A percentile compares a stretch with the other conserved stretches of the same genome.
phyloP scores from a whole-genome alignment of 768 basidiomycete genomes.

The Mycena metata region DNA sequence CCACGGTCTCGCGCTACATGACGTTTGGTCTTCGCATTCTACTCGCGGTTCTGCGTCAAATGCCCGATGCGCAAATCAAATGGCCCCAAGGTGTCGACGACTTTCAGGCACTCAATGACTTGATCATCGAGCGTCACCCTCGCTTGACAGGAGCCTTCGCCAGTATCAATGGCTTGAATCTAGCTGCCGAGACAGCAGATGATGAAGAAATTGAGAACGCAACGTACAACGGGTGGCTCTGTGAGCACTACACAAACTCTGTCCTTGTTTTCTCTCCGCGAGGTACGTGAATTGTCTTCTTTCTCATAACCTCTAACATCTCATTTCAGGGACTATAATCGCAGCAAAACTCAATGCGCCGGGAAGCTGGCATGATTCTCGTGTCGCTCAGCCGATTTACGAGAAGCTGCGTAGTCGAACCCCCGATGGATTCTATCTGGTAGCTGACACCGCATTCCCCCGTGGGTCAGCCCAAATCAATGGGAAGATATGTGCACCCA shows the following conservation, averaged over 20 bases:
- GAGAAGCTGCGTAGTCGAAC: too few relatives aligned
- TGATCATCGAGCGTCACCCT: constrained; percentile 49
- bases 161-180: constrained; percentile 56
- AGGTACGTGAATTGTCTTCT: constrained; percentile 38
- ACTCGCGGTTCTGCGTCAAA: constrained; percentile 42
- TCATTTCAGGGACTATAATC: constrained; percentile 52
- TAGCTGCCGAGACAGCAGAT: constrained; percentile 48
- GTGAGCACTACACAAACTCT: constrained; percentile 53
- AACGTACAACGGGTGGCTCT: too few relatives aligned
- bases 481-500: too few relatives aligned
- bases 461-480: too few relatives aligned
- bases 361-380: too few relatives aligned
- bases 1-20: constrained; percentile 53
- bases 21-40: constrained; percentile 51
- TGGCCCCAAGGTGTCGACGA: constrained; percentile 46
- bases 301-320: constrained; percentile 7
- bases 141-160: constrained; percentile 56
- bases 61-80: constrained; percentile 47
- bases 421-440: too few relatives aligned
- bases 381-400: too few relatives aligned
- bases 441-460: too few relatives aligned
- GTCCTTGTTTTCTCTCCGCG: constrained; percentile 48
- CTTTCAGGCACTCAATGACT: constrained; percentile 42
- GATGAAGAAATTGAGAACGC: too few relatives aligned
- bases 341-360: constrained; percentile 40